These are phyloP conservation scores for Oehlia diaphana DNA, from an alignment of 192 early-diverging fungal genomes.

Conservation along the genomic window DNA sequence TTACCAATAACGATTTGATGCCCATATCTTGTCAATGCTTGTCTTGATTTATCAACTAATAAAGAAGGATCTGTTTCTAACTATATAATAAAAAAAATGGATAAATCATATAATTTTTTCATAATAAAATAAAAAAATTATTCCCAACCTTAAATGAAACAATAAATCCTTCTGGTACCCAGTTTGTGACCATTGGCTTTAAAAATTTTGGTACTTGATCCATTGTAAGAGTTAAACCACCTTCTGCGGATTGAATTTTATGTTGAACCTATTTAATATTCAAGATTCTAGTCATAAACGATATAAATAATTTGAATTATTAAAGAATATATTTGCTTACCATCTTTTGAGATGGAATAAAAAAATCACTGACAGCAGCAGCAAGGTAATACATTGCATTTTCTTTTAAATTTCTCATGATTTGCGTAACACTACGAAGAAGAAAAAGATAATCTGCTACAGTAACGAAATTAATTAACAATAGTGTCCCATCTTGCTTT, in stretches of 20 bases:
- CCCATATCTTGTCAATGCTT: slow-evolving; percentile 81
- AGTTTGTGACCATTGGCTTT: slow-evolving; percentile 88
- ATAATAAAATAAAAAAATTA: neutral
- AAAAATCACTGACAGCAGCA: slow-evolving; percentile 98
- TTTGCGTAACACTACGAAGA: slow-evolving; percentile 70
- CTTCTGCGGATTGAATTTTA: slow-evolving; percentile 94
- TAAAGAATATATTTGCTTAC: slow-evolving; percentile 38
- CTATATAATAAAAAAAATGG: slow-evolving; percentile 29
- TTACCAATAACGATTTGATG: slow-evolving; percentile 99
- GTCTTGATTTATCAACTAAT: slow-evolving; percentile 76
- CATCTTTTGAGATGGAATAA: slow-evolving; percentile 93
- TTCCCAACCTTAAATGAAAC: slow-evolving; percentile 92
- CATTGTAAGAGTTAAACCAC: slow-evolving; percentile 81
- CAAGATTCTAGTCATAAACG: neutral
- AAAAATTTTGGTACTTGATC: slow-evolving; percentile 98
- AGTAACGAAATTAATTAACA: slow-evolving; percentile 87
- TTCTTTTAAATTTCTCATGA: slow-evolving; percentile 64
- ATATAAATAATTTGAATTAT: neutral
- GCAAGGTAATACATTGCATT: slow-evolving; percentile 94
- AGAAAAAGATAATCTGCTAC: slow-evolving; percentile 92
- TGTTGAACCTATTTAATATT: slow-evolving; percentile 66
- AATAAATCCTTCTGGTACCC: slow-evolving; percentile 85
- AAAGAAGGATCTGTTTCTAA: slow-evolving; percentile 89
- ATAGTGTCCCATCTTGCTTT: slow-evolving; percentile 59
- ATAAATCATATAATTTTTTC: neutral